These are phyloP conservation scores for Solanum clarkiae DNA, from an alignment of 257 asterid genomes.

Conservation along the genomic window DNA sequence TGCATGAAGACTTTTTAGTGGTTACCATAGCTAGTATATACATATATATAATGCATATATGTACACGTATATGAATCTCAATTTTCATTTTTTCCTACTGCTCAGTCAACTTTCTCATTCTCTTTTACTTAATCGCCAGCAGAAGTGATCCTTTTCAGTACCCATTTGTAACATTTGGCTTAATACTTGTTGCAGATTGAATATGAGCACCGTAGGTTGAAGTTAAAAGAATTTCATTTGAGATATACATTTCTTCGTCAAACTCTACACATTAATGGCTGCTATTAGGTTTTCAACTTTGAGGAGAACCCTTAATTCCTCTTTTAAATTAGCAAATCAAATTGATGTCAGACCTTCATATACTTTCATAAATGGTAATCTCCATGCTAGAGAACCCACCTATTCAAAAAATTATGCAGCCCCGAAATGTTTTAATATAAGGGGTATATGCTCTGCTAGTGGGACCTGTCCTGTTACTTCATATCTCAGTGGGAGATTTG, in stretches of 20 bases:
- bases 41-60: background rate
- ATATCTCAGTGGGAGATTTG: background rate
- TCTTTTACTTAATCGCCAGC: background rate
- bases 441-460: conserved; percentile 8
- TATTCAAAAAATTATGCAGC: conserved; percentile 4
- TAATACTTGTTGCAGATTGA: background rate
- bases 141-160: background rate
- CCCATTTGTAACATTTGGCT: background rate
- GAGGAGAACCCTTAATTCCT: background rate
- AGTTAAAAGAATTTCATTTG: background rate
- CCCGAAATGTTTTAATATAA: conserved; percentile 9
- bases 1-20: background rate
- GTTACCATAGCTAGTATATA: background rate
- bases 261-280: conserved; percentile 5
- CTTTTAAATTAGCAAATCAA: background rate
- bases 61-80: background rate
- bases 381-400: conserved; percentile 15
- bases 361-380: conserved; percentile 6
- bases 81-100: background rate
- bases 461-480: background rate
- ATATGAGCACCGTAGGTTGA: background rate
- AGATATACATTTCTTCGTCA: background rate
- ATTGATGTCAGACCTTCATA: conserved; percentile 5
- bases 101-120: background rate
- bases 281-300: conserved; percentile 6